These are phyloP conservation scores for Cardamine resedifolia DNA, from an alignment of 345 rosid genomes.

Conservation along the genomic window DNA sequence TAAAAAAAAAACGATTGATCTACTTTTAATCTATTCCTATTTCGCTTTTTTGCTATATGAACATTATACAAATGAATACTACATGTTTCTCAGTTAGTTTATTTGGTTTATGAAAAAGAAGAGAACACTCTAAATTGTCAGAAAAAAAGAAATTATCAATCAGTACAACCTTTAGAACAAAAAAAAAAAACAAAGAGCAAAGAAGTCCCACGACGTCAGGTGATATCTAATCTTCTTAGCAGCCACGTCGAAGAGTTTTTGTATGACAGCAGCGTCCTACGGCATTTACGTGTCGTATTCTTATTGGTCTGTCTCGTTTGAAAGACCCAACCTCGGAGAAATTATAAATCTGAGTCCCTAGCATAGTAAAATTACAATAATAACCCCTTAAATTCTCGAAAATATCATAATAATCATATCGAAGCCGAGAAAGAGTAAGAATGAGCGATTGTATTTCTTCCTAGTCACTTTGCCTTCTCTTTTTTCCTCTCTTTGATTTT, in stretches of 20 bases:
- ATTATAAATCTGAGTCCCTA: slow-evolving; percentile 34
- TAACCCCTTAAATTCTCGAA: slow-evolving; percentile 19
- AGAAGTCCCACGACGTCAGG: slow-evolving; percentile 29
- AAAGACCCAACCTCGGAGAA: slow-evolving; percentile 32
- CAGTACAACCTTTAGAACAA: background rate
- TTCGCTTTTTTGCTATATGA: too few species aligned
- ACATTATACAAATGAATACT: too few species aligned
- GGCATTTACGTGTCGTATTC: slow-evolving; percentile 23
- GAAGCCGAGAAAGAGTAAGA: slow-evolving; percentile 33
- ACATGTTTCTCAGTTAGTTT: background rate
- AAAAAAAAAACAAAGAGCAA: background rate
- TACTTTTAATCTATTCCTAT: background rate
- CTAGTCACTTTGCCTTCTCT: slow-evolving; percentile 35
- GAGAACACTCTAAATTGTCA: background rate
- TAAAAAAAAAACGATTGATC: background rate
- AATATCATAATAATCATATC: slow-evolving; percentile 31
- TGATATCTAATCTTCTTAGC: slow-evolving; percentile 29
- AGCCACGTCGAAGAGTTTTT: slow-evolving; percentile 32
- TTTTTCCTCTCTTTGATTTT: slow-evolving; percentile 25
- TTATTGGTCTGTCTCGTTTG: slow-evolving; percentile 32
- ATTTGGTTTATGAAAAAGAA: background rate
- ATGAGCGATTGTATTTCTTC: slow-evolving; percentile 34
- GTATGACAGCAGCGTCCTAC: slow-evolving; percentile 20
- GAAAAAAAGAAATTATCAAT: background rate
- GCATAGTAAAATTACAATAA: slow-evolving; percentile 1